These are phyloP conservation scores for Blastobotrys illinoisensis DNA, from an alignment of 1,139 yeast genomes.

Conservation along the genomic window DNA sequence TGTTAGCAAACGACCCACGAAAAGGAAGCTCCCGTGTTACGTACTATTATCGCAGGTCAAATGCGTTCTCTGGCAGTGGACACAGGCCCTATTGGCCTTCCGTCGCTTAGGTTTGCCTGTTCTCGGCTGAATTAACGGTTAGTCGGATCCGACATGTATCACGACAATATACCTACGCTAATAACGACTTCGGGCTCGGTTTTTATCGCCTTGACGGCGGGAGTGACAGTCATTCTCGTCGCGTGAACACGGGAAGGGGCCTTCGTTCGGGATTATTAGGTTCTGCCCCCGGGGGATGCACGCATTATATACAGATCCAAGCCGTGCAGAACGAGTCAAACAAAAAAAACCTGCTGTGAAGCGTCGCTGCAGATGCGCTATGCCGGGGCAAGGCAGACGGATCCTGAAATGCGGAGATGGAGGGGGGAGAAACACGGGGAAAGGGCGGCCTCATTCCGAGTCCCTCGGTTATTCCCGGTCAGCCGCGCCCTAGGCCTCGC, in stretches of 20 bases:
- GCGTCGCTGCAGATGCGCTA: not conserved
- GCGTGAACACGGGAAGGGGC: not conserved
- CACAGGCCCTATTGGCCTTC: constrained; percentile 78
- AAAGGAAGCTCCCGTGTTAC: constrained; percentile 1
- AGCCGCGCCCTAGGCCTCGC: not conserved
- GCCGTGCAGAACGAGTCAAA: not conserved
- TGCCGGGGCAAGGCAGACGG: not conserved
- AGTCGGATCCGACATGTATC: constrained; percentile 1
- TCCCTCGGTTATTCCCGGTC: constrained; percentile 1
- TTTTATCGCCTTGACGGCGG: constrained; percentile 1
- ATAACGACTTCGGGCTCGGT: constrained; percentile 15
- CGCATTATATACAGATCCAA: not conserved
- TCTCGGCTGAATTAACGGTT: constrained; percentile 21
- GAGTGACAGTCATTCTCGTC: not conserved
- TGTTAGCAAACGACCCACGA: not conserved
- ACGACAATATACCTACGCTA: constrained; percentile 14
- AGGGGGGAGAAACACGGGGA: constrained; percentile 1
- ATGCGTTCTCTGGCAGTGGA: constrained; percentile 81
- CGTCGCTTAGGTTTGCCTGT: constrained; percentile 38
- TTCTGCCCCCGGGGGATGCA: not conserved
- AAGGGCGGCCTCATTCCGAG: not conserved
- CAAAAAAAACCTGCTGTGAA: not conserved
- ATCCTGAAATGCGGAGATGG: not conserved
- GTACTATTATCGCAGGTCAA: constrained; percentile 68
- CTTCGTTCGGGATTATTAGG: not conserved